Conservation (phyloP, 257 asterid genomes). For the Henckelia pumila region DNA sequence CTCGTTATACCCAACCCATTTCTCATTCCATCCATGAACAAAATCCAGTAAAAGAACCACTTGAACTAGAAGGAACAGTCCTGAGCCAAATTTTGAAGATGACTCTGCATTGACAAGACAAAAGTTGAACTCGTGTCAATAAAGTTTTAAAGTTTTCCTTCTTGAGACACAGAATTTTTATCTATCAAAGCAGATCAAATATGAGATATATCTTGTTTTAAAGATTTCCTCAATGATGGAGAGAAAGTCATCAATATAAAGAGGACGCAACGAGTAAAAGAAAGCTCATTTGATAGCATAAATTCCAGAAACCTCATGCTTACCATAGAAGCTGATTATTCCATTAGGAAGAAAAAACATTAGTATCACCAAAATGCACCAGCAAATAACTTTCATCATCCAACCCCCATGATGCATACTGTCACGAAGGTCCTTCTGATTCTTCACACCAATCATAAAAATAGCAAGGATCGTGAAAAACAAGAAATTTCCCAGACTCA, state of each 20-base stretch:
- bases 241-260: slow-evolving; percentile 4
- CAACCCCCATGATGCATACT: slow-evolving; percentile 90
- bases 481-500: slow-evolving; percentile 92
- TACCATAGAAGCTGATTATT: slow-evolving; percentile 87
- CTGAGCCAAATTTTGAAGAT: slow-evolving; percentile 86
- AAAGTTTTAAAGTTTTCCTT: background rate
- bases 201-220: background rate
- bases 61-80: slow-evolving; percentile 91
- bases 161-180: background rate
- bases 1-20: slow-evolving; percentile 95
- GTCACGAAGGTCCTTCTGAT: slow-evolving; percentile 93
- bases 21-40: slow-evolving; percentile 93
- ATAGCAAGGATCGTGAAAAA: slow-evolving; percentile 79
- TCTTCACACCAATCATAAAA: slow-evolving; percentile 84
- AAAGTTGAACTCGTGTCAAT: slow-evolving; percentile 18
- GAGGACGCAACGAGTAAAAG: background rate
- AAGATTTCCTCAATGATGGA: background rate
- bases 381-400: slow-evolving; percentile 89
- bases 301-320: slow-evolving; percentile 18
- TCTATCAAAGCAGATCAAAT: no score
- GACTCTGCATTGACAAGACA: slow-evolving; percentile 61
- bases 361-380: slow-evolving; percentile 82
- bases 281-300: slow-evolving; percentile 2
- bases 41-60: slow-evolving; percentile 89
- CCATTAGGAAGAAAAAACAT: slow-evolving; percentile 91